These are phyloP conservation scores for Cystofilobasidium capitatum DNA, from an alignment of 768 basidiomycete species.

Conservation along the genomic window DNA sequence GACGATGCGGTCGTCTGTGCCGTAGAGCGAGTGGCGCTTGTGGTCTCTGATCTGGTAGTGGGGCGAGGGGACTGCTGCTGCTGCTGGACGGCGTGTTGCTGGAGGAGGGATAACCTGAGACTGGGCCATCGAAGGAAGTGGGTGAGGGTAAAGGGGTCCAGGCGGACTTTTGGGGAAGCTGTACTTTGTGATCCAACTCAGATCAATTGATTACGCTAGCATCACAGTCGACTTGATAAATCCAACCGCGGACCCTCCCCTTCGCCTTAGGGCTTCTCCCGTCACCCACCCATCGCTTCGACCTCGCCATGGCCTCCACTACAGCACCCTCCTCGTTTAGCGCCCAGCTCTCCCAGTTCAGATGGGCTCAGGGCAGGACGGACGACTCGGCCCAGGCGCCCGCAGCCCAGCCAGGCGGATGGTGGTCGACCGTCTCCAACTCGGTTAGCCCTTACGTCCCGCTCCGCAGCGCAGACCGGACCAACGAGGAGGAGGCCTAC, in stretches of 20 bases:
- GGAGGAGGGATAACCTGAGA: no score
- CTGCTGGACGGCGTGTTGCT: not conserved
- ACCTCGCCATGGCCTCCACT: not conserved
- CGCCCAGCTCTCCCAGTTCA: not conserved
- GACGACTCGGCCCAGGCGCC: not conserved
- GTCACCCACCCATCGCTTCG: no score
- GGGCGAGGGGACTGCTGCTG: constrained; percentile 1
- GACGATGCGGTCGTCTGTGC: constrained; percentile 88
- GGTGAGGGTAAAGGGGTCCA: no score
- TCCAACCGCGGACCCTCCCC: no score
- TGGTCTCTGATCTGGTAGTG: constrained; percentile 30
- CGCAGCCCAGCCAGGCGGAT: constrained; percentile 30
- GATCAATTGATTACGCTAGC: no score
- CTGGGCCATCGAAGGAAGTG: no score
- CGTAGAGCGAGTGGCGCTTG: constrained; percentile 78
- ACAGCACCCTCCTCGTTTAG: not conserved
- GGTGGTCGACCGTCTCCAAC: constrained; percentile 68
- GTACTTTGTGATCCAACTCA: no score
- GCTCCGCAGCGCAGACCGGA: constrained; percentile 64
- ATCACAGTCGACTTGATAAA: no score
- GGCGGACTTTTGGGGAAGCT: no score
- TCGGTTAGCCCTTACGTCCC: constrained; percentile 80
- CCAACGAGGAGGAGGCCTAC: constrained; percentile 93
- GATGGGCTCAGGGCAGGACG: not conserved
- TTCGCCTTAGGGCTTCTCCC: no score